Percentiles rank a stretch among this genome's conserved stretches.
Evolutionary conservation across 169 alveolate species (phyloP).

Genomic region (Eimeria necatrix): DNA sequence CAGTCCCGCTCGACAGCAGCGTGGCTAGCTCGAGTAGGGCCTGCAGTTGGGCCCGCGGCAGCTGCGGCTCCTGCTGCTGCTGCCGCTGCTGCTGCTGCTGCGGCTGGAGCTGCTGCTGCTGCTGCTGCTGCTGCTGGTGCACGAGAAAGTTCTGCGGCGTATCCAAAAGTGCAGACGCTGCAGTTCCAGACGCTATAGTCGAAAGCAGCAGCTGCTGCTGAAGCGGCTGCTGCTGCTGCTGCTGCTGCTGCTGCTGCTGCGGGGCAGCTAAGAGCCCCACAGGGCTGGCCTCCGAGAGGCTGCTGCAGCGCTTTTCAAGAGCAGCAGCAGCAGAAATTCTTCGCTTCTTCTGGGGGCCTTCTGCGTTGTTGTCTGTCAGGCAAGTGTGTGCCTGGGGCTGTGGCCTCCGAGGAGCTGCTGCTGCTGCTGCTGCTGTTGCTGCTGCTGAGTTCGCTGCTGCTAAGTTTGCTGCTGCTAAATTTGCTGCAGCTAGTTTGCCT

Average conservation of each 20-base stretch:
- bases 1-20: slow-evolving; percentile 37
- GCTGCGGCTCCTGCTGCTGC: slow-evolving; percentile 47
- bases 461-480: too few species aligned
- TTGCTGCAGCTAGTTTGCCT: slow-evolving; percentile 28
- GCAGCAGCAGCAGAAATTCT: slow-evolving; percentile 25
- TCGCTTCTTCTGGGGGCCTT: neutral
- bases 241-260: neutral
- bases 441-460: too few species aligned
- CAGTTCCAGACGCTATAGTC: neutral
- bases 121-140: slow-evolving; percentile 9
- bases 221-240: slow-evolving; percentile 1
- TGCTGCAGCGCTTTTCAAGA: slow-evolving; percentile 4
- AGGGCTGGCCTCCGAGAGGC: neutral
- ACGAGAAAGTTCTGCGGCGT: neutral
- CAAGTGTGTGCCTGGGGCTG: neutral
- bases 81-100: slow-evolving; percentile 25
- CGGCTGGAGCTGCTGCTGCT: neutral
- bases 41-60: neutral
- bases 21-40: slow-evolving; percentile 28
- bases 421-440: slow-evolving; percentile 9
- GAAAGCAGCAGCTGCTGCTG: neutral
- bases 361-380: neutral
- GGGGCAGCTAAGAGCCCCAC: neutral
- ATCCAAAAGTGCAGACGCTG: neutral
- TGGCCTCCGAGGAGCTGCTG: neutral